phyloP scores from a whole-genome alignment of 208 protist species.

The Acanthamoeba lenticulata region DNA sequence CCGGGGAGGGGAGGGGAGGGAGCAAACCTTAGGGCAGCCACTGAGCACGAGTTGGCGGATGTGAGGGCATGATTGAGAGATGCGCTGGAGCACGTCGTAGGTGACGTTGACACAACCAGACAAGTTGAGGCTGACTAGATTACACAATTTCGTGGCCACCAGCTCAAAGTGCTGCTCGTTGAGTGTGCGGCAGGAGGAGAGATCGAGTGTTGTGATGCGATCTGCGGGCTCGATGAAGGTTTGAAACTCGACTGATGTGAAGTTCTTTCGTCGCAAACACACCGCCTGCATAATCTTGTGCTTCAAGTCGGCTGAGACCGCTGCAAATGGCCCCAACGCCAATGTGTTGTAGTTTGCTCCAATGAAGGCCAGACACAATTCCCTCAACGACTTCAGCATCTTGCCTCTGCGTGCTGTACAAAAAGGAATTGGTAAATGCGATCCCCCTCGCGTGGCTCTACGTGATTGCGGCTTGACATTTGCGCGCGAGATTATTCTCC shows the following conservation, averaged over 20 bases:
- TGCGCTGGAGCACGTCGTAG: constrained; percentile 22
- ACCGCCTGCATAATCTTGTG: neutral
- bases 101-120: neutral
- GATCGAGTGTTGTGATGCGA: neutral
- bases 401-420: neutral
- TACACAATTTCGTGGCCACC: neutral
- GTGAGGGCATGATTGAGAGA: neutral
- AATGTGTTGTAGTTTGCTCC: neutral
- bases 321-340: neutral
- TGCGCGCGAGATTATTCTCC: neutral
- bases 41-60: neutral
- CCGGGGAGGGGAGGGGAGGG: neutral
- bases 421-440: neutral
- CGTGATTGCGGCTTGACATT: neutral
- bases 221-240: neutral
- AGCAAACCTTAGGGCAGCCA: neutral
- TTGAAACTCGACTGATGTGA: neutral
- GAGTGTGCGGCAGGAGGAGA: neutral
- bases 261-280: constrained; percentile 16
- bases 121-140: neutral
- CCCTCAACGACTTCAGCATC: neutral
- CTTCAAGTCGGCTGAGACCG: neutral
- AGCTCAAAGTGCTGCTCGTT: constrained; percentile 31
- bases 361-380: neutral
- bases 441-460: neutral